Percentiles rank a stretch among this genome's conserved stretches.
phyloP scores from a whole-genome alignment of 306 rosid genomes.

The cucumber (Cucumis sativus) region Cucumber_9930_V3 NC_026660.2:26324501-26325000 shows the following conservation, averaged over 20 bases:
- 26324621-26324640: neutral
- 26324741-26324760: neutral
- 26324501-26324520: neutral
- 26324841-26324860: no score
- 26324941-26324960: no score
- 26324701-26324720: conserved; percentile 4
- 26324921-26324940: no score
- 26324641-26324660: neutral
- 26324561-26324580: neutral
- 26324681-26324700: neutral
- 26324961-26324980: no score
- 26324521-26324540: neutral
- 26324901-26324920: no score
- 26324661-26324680: neutral
- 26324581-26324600: neutral
- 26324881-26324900: no score
- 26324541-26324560: neutral
- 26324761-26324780: neutral
- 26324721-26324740: neutral
- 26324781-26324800: no score
- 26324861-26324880: no score
- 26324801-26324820: no score
- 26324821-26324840: no score
- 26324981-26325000: no score
- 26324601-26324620: neutral